phyloP scores from a whole-genome alignment of 306 rosid genomes.

The Quillaja saponaria region DNA sequence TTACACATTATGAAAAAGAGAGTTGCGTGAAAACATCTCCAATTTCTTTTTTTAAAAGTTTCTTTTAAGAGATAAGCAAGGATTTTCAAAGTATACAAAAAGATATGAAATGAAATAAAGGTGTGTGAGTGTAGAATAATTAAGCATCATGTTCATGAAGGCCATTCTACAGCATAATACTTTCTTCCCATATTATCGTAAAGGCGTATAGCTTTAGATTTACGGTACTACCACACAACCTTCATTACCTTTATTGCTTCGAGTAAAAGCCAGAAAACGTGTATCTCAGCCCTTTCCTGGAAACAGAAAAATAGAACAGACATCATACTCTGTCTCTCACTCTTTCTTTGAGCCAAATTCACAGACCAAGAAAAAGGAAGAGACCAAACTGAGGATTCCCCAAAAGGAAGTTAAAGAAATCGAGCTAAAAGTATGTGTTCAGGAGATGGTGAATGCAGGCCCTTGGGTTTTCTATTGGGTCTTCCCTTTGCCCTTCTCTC shows the following conservation, averaged over 20 bases:
- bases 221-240: background rate
- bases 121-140: no score
- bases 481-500: slow-evolving; percentile 81
- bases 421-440: slow-evolving; percentile 46
- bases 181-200: no score
- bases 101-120: no score
- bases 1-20: no score
- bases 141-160: no score
- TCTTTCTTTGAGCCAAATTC: background rate
- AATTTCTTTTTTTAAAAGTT: no score
- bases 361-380: background rate
- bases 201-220: background rate
- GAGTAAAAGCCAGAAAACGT: slow-evolving; percentile 25
- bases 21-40: no score
- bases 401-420: background rate
- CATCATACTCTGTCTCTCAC: background rate
- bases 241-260: background rate
- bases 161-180: no score
- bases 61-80: no score
- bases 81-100: background rate
- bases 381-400: background rate
- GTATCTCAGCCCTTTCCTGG: slow-evolving; percentile 7
- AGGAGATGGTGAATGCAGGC: slow-evolving; percentile 85
- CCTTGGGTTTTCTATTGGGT: slow-evolving; percentile 84
- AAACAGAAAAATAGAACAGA: background rate